Evolutionary conservation across 2,329 filamentous ascomycete species (phyloP), one percentile per base, ranked within the genome.

Genomic region (Pseudogymnoascus sp.): DNA sequence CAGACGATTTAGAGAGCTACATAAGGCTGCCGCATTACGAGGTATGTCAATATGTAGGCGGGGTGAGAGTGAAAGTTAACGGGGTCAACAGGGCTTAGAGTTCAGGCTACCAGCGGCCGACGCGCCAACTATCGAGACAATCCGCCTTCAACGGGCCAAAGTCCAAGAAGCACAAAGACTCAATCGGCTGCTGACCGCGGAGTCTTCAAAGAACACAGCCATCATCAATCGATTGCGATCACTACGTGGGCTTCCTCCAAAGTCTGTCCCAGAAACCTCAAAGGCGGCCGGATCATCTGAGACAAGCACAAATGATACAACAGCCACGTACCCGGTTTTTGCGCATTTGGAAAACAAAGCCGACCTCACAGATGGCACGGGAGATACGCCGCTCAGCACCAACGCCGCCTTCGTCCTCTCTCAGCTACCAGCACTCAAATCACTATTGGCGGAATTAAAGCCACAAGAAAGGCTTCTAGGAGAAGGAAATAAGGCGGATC

Each of bases 1-100:
- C 84, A 59, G 84, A 87, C 29, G 89, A 93, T 66, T 79, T 88
- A 56, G 78, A 89, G 70, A 83, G 85, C 64, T 97, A 89, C 85
- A 87, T 97, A 67, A 81, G 88, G 62, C 79, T 99, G 67, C 84
- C 84, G 59, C 93, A 97, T 79, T 97, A 99, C 77, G 86, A 92
- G 74, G 90, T 86, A 72, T 31, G 50, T 21, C 3, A 17, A 31
- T 19, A 37, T 26, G 60, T 60, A 61, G 33, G 37, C 46, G 13
- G 7, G 31, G 15, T 31, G 56, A 19, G 26, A 60, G 15, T 26
- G 19, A 19, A 60, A 19, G 13, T 63, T 31, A 37, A 33, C n/a
- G 44, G 56, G 11, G 17, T 13, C 23, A 62, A 19, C 21, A 67
- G 63, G 72, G 72, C 10, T 63, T 74, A 62, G 70, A 66, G 62